Percentiles rank a stretch among this genome's conserved stretches.
phyloP scores from a whole-genome alignment of 2,329 filamentous ascomycete genomes.

The Fusarium penzigii region DNA sequence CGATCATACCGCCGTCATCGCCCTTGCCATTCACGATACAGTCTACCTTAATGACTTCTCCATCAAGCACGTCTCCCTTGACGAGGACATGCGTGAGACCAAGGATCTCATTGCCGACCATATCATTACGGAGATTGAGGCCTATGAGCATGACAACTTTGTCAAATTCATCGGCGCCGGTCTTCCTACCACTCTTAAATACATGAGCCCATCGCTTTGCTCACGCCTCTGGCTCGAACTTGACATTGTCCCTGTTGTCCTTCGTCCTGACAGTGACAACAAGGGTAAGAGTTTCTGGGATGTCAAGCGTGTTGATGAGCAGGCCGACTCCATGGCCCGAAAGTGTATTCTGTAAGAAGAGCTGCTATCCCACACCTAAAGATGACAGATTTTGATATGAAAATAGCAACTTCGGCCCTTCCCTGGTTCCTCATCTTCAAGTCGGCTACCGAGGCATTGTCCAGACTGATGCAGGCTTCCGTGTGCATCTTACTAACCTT shows the following conservation, averaged over 20 bases:
- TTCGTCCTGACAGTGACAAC: constrained; percentile 50
- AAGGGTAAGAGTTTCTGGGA: constrained; percentile 50
- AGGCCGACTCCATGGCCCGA: constrained; percentile 78
- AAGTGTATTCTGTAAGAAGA: constrained; percentile 69
- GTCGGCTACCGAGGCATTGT: constrained; percentile 69
- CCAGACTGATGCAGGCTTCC: constrained; percentile 68
- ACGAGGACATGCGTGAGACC: constrained; percentile 39
- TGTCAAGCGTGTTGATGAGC: constrained; percentile 69
- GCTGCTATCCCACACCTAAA: constrained; percentile 11
- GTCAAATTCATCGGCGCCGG: constrained; percentile 76
- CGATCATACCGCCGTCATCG: constrained; percentile 57
- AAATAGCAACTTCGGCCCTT: constrained; percentile 70
- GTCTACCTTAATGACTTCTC: constrained; percentile 75
- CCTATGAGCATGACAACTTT: constrained; percentile 65
- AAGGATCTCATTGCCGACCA: constrained; percentile 58
- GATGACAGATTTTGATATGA: neutral
- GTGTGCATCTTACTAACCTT: constrained; percentile 58
- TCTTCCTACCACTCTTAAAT: constrained; percentile 60
- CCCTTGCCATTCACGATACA: constrained; percentile 71
- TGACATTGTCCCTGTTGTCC: constrained; percentile 72
- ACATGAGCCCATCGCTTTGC: constrained; percentile 64
- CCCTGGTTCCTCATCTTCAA: constrained; percentile 66
- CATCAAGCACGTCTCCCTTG: constrained; percentile 56
- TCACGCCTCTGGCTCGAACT: constrained; percentile 74
- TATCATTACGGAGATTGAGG: constrained; percentile 55